Base-by-base conservation (phyloP, 352 stramenopile species). In the Pilasporangium apinafurcum region DNA sequence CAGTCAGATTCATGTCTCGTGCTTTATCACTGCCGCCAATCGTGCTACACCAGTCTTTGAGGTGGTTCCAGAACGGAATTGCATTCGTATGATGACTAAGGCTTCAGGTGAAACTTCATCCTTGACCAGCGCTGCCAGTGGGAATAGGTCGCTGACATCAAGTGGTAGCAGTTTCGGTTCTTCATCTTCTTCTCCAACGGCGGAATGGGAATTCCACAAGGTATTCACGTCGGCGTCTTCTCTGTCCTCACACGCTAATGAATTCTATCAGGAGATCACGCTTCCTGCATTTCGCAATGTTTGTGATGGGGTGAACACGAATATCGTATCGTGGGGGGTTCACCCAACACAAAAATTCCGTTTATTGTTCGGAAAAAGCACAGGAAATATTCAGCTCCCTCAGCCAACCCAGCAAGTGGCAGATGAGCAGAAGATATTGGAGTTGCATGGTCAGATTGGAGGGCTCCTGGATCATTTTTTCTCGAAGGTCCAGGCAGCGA, bases 301-400 rank as follows among this genome's bases (percentile, higher is more conserved):
- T 5, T 56, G 62, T 18, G 57, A 74, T 42, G 73, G 73, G 20
- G 61, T 83, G 36, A 86, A 86, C 44, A 59, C 70, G 10, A 88
- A 83, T 40, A 36, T 88, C 32, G 37, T 88, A n/a, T 63, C 66
- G 30, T 79, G 59, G 48, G 76, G 76, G 3, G 59, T 88, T 16
- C 70, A 86, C 33, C 72, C 76, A 28, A 88, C 72, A 27, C 69
- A 86, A 37, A 88, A 88, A 42, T 86, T 72, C 36, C 68, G 72
- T 4, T 39, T 88, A 29, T 42, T 88, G 5, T 88, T 88, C 53
- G 76, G 76, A 0, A 75, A 80, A 48, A 76, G 61, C 51, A 60
- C 73, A 12, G 56, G 55, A 7, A 21, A 12, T 10, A 37, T 53
- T 35, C 29, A 5, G 4, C 24, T 2, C 29, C 37, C 1, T 25